Evolutionary conservation across 148 eudicot species (phyloP), one percentile per base, ranked within the genome.

Genomic region (Chenopodium berlandieri): DNA sequence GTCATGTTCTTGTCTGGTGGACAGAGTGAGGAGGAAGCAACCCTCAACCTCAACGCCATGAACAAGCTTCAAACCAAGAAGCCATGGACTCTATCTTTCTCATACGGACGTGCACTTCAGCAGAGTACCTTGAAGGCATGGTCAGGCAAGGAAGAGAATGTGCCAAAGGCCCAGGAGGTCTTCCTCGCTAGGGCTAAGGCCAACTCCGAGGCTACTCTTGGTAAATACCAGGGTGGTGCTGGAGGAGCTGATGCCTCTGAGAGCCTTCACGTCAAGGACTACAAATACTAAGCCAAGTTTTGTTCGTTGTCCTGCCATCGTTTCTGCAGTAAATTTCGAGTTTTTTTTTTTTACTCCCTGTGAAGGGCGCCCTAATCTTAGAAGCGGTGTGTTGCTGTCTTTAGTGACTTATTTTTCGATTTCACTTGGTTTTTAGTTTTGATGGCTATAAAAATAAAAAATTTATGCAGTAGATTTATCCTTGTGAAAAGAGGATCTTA

Each of bases 1-100:
- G 83, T 95, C 46, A 97, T 93, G 87, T 95, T 95, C 78, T 86
- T 95, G 89, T 95, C 98, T 0, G 98, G 98, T 78, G 98, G 98
- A 1, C 98, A 95, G 91, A 95, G 98, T 58, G 98, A 95, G 87
- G 98, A 95, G 81, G 89, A 93, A 84, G 98, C 98, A 0, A 95
- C 98, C 30, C 64, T 87, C 20, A 91, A 95, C 89, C 93, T 95
- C 9, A 92, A 95, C n/a, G 98, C 98, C 80, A 95, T 95, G 91
- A 95, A 95, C 93, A 88, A 90, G 79, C 88, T 91, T 17, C 68
- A 89, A 88, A 75, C 83, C 56, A 93, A 93, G 97, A 95, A 92
- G 90, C 98, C 98, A 79, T 95, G 98, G 98, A 83, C 86, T 19
- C 89, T 95, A 1, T 85, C 94, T 16, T 95, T 95, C 94, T 95